Percentiles rank a stretch among this genome's conserved stretches.
Conservation (phyloP, 176 grass and related monocot genomes). For the Ananas comosus region DNA sequence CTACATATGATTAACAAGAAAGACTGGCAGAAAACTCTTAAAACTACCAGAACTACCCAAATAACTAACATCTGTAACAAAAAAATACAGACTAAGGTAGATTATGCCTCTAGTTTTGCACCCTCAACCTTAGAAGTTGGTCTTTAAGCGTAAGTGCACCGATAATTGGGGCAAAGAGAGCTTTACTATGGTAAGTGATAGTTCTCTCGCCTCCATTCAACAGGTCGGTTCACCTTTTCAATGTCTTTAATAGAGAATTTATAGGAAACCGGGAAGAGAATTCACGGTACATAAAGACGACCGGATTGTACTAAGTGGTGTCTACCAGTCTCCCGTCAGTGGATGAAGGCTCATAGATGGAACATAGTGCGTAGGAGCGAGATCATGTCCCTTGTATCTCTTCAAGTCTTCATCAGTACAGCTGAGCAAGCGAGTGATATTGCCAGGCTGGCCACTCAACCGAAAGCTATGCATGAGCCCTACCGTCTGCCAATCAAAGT, state of each 20-base stretch:
- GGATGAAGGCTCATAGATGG: conserved; percentile 92
- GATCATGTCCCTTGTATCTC: conserved; percentile 69
- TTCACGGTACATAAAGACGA: neutral
- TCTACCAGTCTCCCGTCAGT: conserved; percentile 90
- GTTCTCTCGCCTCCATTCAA: neutral
- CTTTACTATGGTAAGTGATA: neutral
- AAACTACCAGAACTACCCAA: too few species aligned
- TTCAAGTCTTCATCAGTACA: conserved; percentile 76
- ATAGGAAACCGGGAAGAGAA: neutral
- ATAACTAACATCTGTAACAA: too few species aligned
- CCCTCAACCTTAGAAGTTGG: neutral
- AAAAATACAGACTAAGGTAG: too few species aligned
- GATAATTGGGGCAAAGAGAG: neutral
- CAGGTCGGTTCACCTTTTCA: neutral
- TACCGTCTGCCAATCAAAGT: conserved; percentile 99
- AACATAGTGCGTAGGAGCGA: conserved; percentile 92
- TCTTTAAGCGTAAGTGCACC: neutral
- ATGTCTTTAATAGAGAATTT: neutral
- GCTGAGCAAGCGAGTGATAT: conserved; percentile 88
- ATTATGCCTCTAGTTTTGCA: neutral
- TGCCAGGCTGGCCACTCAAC: conserved; percentile 81
- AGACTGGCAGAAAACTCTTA: too few species aligned
- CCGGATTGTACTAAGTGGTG: neutral
- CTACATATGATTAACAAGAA: too few species aligned
- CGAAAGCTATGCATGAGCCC: conserved; percentile 80